Conservation (phyloP, 768 basidiomycete species). For the Panaeolus cyanescens region DNA sequence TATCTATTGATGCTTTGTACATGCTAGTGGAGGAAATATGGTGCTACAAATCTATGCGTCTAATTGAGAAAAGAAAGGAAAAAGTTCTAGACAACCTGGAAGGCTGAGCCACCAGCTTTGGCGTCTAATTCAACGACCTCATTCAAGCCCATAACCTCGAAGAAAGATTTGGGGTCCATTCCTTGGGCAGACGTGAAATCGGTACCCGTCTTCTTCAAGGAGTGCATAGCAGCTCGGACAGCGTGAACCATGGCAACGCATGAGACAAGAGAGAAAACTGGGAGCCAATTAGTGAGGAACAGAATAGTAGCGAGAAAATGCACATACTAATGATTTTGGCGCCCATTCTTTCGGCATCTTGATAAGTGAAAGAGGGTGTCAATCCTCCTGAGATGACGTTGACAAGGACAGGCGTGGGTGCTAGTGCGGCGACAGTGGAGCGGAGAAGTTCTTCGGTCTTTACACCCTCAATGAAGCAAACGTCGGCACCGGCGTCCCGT, state of each 20-base stretch:
- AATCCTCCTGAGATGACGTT: constrained; percentile 81
- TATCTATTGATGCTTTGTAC: not conserved
- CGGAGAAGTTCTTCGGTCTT: constrained; percentile 65
- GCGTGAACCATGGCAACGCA: constrained; percentile 78
- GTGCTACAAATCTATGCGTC: not conserved
- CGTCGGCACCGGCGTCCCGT: constrained; percentile 73
- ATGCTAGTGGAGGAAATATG: not conserved
- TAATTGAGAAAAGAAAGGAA: not conserved
- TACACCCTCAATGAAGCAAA: constrained; percentile 82
- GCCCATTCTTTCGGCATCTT: constrained; percentile 69
- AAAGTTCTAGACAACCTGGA: constrained; percentile 44
- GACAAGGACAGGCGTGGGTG: constrained; percentile 77
- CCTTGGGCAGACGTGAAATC: constrained; percentile 60
- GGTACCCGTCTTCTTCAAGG: constrained; percentile 76
- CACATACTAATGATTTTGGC: constrained; percentile 77
- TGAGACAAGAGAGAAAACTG: constrained; percentile 77
- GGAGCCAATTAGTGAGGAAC: not conserved
- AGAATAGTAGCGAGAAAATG: not conserved
- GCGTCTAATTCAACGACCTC: constrained; percentile 58
- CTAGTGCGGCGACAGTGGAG: constrained; percentile 63
- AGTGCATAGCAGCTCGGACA: constrained; percentile 76
- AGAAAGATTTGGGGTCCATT: constrained; percentile 80
- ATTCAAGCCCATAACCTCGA: constrained; percentile 71
- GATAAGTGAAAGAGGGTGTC: constrained; percentile 71
- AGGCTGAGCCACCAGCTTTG: constrained; percentile 60